phyloP scores from a whole-genome alignment of 73 alveolate genomes.

The Paramecium biaurelia region DNA sequence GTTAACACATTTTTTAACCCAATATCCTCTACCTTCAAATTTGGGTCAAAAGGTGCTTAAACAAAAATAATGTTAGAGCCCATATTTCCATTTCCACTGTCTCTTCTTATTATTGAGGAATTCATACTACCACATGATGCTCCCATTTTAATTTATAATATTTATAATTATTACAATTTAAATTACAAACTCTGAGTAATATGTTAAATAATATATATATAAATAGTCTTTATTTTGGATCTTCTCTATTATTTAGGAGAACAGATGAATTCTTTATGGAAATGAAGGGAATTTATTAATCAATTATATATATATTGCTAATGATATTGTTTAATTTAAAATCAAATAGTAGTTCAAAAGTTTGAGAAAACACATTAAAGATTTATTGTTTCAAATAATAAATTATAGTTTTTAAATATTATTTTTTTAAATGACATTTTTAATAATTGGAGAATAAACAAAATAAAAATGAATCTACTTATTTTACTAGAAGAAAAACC shows the following conservation, averaged over 20 bases:
- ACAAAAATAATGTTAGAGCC: neutral
- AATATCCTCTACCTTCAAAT: neutral
- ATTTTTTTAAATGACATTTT: no score
- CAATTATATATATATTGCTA: no score
- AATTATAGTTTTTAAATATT: no score
- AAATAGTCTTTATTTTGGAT: no score
- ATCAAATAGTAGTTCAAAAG: neutral
- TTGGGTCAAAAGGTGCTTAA: neutral
- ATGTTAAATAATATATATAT: no score
- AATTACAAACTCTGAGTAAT: neutral
- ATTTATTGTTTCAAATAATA: neutral
- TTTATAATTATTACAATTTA: neutral
- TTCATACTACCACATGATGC: neutral
- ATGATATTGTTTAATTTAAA: no score
- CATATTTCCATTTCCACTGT: neutral
- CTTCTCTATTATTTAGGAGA: no score
- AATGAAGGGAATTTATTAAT: neutral
- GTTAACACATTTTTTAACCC: neutral
- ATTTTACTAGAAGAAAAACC: no score
- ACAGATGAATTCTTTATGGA: no score
- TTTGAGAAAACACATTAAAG: neutral
- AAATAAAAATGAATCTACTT: no score
- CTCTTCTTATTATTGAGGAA: neutral
- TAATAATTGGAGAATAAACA: no score
- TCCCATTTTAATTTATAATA: neutral